Evolutionary conservation across 176 grass and related monocot genomes (phyloP).

Genomic region (Cenchrus purpureus): DNA sequence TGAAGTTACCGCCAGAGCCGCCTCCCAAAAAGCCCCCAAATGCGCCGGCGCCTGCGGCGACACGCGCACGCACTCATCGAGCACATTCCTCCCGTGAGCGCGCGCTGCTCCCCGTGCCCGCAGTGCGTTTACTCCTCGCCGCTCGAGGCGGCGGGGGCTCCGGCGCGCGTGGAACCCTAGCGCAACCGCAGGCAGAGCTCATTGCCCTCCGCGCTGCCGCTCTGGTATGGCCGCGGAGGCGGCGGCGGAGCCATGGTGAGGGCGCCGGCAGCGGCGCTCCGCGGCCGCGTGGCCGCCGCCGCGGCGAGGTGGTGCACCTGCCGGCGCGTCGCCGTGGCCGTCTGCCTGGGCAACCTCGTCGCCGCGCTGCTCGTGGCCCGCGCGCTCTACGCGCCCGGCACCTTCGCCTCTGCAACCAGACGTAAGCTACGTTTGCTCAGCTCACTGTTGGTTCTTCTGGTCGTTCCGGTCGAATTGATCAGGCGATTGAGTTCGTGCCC

Average conservation of each 20-base stretch:
- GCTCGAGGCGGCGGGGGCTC: neutral
- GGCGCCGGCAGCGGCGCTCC: neutral
- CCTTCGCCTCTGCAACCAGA: constrained; percentile 1
- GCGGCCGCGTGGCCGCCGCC: constrained; percentile 31
- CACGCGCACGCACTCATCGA: constrained; percentile 33
- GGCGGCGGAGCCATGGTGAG: constrained; percentile 36
- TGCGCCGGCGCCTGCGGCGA: neutral
- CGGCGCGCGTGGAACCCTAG: constrained; percentile 28
- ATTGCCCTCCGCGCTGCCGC: constrained; percentile 6
- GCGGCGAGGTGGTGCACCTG: constrained; percentile 56
- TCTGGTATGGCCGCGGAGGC: constrained; percentile 29
- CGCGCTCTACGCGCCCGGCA: constrained; percentile 49
- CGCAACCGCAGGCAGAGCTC: neutral
- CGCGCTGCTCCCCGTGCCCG: neutral
- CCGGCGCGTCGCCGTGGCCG: constrained; percentile 51
- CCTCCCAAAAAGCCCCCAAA: neutral
- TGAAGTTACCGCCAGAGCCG: constrained; percentile 2
- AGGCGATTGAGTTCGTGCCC: neutral
- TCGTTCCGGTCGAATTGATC: constrained; percentile 1
- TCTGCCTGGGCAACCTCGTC: constrained; percentile 72
- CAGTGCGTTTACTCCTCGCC: neutral
- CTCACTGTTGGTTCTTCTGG: neutral
- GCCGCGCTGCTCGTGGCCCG: constrained; percentile 69
- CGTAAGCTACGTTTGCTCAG: constrained; percentile 25
- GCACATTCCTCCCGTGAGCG: neutral